phyloP scores from a whole-genome alignment of 176 grass and related monocot genomes.

The Aegilops tauschii region DNA sequence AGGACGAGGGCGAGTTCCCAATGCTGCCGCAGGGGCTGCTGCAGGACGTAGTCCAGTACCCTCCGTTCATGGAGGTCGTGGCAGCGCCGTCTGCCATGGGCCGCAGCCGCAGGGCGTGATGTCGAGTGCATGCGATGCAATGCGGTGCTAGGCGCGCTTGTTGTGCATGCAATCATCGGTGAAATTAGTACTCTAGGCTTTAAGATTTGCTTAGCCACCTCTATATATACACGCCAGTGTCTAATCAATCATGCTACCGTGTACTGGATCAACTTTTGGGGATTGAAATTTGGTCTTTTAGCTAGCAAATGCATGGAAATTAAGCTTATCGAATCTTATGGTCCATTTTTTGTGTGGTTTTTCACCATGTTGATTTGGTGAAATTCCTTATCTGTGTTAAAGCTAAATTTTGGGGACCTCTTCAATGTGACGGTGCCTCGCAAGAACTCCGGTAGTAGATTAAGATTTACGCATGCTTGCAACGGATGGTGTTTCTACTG shows the following conservation, averaged over 20 bases:
- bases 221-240: not conserved
- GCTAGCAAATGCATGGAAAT: not conserved
- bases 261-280: not conserved
- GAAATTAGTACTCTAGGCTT: conserved; percentile 8
- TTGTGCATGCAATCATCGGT: not conserved
- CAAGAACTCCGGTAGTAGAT: not conserved
- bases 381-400: not conserved
- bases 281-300: not conserved
- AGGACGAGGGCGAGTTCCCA: conserved; percentile 12
- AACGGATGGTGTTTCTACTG: too few relatives aligned
- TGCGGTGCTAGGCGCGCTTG: not conserved
- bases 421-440: not conserved
- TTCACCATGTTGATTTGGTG: not conserved
- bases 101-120: conserved; percentile 11
- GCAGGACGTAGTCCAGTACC: conserved; percentile 72
- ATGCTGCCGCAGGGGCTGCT: conserved; percentile 57
- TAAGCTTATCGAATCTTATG: not conserved
- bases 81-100: conserved; percentile 12
- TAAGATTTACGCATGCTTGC: not conserved
- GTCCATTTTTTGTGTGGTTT: not conserved
- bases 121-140: not conserved
- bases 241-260: not conserved
- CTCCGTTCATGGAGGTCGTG: conserved; percentile 52
- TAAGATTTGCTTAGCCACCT: not conserved
- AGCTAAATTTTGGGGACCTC: not conserved